These are phyloP conservation scores for Punctularia strigosozonata DNA, from an alignment of 768 basidiomycete species.

Conservation along the genomic window DNA sequence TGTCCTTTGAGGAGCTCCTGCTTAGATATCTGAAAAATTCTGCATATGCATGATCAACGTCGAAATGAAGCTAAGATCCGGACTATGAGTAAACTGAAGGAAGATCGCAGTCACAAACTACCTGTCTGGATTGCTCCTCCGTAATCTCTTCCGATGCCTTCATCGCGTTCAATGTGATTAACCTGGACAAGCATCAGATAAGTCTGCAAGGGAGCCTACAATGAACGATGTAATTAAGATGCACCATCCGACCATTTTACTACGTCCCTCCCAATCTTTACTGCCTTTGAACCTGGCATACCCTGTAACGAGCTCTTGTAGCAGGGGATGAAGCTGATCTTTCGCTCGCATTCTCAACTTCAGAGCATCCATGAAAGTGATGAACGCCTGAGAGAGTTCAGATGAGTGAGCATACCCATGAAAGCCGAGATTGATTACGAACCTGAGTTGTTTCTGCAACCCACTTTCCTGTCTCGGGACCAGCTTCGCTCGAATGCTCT, in stretches of 20 bases:
- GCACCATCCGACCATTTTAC: slow-evolving; percentile 87
- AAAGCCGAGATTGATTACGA: slow-evolving; percentile 7
- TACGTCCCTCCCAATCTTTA: slow-evolving; percentile 94
- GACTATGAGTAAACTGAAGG: neutral
- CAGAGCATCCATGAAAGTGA: slow-evolving; percentile 97
- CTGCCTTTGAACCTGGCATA: slow-evolving; percentile 92
- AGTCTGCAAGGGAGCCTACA: neutral
- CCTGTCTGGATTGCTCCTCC: slow-evolving; percentile 92
- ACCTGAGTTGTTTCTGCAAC: slow-evolving; percentile 97
- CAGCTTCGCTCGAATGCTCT: slow-evolving; percentile 88
- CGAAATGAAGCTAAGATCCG: slow-evolving; percentile 67
- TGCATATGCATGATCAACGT: slow-evolving; percentile 92
- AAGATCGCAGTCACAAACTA: slow-evolving; percentile 16
- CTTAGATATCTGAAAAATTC: slow-evolving; percentile 80
- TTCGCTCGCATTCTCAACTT: slow-evolving; percentile 91
- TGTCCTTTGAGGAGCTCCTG: no score
- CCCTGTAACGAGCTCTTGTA: slow-evolving; percentile 91
- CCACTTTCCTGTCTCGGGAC: slow-evolving; percentile 91
- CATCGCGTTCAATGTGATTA: slow-evolving; percentile 95
- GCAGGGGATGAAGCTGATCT: slow-evolving; percentile 88
- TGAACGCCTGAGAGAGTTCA: slow-evolving; percentile 62
- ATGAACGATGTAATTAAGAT: slow-evolving; percentile 17
- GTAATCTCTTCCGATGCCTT: slow-evolving; percentile 93
- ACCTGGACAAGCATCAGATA: slow-evolving; percentile 33
- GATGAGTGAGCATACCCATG: neutral